Evolutionary conservation across 345 rosid genomes (phyloP).

Genomic region (Litchi chinensis): DNA sequence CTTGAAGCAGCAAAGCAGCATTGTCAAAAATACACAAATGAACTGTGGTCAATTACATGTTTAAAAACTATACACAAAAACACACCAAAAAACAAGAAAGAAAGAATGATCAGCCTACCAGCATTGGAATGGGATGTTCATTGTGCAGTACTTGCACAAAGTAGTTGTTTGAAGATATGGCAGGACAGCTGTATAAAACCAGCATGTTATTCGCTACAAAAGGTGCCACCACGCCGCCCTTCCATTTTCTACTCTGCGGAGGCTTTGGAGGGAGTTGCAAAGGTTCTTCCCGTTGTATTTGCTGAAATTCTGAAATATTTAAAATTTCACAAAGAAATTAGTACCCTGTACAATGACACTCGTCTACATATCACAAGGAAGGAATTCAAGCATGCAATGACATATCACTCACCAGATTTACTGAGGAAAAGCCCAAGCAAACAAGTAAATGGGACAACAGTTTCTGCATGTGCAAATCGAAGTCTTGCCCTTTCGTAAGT

Average conservation of each 20-base stretch:
- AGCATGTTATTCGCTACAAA: slow-evolving; percentile 89
- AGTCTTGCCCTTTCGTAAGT: slow-evolving; percentile 91
- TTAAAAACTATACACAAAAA: too few relatives aligned
- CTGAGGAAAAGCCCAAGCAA: slow-evolving; percentile 95
- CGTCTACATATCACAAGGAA: not conserved
- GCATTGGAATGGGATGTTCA: slow-evolving; percentile 77
- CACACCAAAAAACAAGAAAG: not conserved
- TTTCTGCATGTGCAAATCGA: slow-evolving; percentile 97
- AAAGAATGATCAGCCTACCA: slow-evolving; percentile 48
- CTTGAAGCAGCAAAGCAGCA: not conserved
- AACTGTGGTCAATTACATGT: too few relatives aligned
- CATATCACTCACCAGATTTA: slow-evolving; percentile 63
- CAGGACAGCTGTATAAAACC: slow-evolving; percentile 76
- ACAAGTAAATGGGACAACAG: slow-evolving; percentile 93
- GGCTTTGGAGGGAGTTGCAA: slow-evolving; percentile 83
- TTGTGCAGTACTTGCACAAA: slow-evolving; percentile 87
- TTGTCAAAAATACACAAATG: not conserved
- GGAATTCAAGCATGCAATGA: not conserved
- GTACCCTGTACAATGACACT: not conserved
- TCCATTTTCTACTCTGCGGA: slow-evolving; percentile 77
- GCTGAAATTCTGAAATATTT: slow-evolving; percentile 60
- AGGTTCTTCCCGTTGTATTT: slow-evolving; percentile 72
- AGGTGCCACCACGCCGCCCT: slow-evolving; percentile 78
- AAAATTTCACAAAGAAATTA: slow-evolving; percentile 16
- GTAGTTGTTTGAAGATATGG: slow-evolving; percentile 65